Conservation (phyloP, 2,329 filamentous ascomycete genomes). For the Harringtonia lauricola region DNA sequence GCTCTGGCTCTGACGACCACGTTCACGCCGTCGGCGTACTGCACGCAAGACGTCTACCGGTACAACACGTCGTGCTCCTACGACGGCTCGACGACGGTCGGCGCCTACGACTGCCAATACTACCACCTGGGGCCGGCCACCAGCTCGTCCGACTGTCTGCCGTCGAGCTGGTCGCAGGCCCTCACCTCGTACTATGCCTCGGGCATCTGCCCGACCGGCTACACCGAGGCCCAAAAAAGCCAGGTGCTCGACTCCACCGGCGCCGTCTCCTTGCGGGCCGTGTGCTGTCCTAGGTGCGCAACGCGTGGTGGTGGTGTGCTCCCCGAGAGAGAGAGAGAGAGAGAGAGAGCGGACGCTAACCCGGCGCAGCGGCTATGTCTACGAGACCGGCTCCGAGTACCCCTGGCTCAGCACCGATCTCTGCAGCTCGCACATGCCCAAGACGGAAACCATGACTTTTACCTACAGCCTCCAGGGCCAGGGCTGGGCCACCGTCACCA, state of each 20-base stretch:
- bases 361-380: neutral
- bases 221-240: slow-evolving; percentile 1
- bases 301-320: neutral
- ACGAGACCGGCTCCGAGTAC: slow-evolving; percentile 1
- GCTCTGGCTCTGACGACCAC: too few species aligned
- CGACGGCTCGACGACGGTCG: neutral
- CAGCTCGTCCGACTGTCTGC: slow-evolving; percentile 2
- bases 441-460: neutral
- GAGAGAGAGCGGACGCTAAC: neutral
- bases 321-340: neutral
- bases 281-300: slow-evolving; percentile 7
- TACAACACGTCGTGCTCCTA: neutral
- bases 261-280: slow-evolving; percentile 1
- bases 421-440: slow-evolving; percentile 3
- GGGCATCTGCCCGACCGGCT: slow-evolving; percentile 7
- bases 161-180: neutral
- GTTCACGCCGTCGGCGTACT: neutral
- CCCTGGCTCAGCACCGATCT: slow-evolving; percentile 4
- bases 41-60: slow-evolving; percentile 2
- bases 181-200: slow-evolving; percentile 5
- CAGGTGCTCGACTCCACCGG: neutral
- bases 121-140: slow-evolving; percentile 3
- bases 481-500: neutral
- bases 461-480: slow-evolving; percentile 2
- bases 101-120: neutral